Conservation (phyloP, 768 basidiomycete species). For the Postia placenta region DNA sequence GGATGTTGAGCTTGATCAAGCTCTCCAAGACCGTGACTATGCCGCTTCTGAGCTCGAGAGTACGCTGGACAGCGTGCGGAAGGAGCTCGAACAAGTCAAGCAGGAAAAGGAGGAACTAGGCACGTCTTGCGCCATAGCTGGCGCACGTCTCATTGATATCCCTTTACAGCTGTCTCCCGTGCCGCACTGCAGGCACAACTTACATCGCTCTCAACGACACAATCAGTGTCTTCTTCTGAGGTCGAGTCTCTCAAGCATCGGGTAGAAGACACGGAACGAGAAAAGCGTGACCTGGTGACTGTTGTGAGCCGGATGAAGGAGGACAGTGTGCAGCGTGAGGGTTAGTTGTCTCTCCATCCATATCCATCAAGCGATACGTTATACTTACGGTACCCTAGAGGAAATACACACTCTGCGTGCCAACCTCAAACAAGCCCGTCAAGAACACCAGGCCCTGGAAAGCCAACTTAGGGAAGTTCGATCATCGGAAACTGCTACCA, state of each 20-base stretch:
- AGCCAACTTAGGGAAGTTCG: conserved; percentile 65
- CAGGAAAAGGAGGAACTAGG: conserved; percentile 63
- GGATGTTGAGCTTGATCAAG: conserved; percentile 82
- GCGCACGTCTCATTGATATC: conserved; percentile 14
- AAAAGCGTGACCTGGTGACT: conserved; percentile 84
- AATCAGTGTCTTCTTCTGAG: conserved; percentile 58
- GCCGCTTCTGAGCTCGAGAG: conserved; percentile 50
- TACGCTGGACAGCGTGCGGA: conserved; percentile 43
- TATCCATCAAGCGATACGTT: background rate
- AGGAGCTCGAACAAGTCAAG: conserved; percentile 51
- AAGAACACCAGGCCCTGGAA: conserved; percentile 65
- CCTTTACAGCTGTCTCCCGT: conserved; percentile 39
- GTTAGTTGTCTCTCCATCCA: conserved; percentile 33
- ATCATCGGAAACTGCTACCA: conserved; percentile 71
- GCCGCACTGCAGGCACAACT: conserved; percentile 49
- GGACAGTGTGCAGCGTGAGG: conserved; percentile 67
- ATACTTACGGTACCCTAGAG: conserved; percentile 35
- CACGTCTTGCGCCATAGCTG: conserved; percentile 26
- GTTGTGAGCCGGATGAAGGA: conserved; percentile 81
- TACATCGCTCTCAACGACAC: conserved; percentile 47
- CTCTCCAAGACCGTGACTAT: conserved; percentile 71
- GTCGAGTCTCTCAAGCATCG: conserved; percentile 51
- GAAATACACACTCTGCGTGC: conserved; percentile 64
- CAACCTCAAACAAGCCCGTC: conserved; percentile 68
- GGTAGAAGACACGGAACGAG: conserved; percentile 74